Evolutionary conservation across 2,329 filamentous ascomycete species (phyloP), one percentile per base, ranked within the genome.

Genomic region (Pseudogymnoascus sp.): DNA sequence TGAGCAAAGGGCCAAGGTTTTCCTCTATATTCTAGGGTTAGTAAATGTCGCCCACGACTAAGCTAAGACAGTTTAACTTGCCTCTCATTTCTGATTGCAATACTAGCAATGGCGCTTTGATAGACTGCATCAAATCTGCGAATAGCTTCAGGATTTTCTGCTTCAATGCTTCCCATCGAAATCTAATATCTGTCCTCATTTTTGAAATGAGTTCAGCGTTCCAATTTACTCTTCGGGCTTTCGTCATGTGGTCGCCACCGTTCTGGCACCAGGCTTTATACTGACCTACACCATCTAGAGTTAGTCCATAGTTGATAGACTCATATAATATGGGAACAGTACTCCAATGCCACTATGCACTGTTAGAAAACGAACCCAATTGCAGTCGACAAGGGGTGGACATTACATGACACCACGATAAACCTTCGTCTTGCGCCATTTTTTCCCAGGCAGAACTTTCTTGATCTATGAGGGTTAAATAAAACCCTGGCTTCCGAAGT

Each of bases 161-260:
- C 57, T 73, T 68, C 4, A 74, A 51, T 1, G 71, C 60, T 5
- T 70, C 68, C 73, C 72, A 74, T 36, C 69, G 65, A 10, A 40
- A 66, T 6, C 66, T 70, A 2, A 74, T 63, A 40, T 74, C 73
- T 61, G 66, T 68, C 5, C 69, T 68, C 73, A 74, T 73, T 40
- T 73, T 73, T 69, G 68, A 71, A 39, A 73, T 73, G 8, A 75
- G 70, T n/a, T 72, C 66, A 12, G 69, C 62, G 16, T 75, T 75
- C 73, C 73, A 75, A 40, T 75, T 68, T 12, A 69, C 62, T n/a
- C 5, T 29, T 51, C 61, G n/a, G 10, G 26, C 7, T 18, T 40
- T 62, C 14, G 29, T 31, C 47, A 21, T 62, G 45, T 75, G 69
- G 11, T 70, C 47, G 1, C 73, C 73, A 8, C 72, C 69, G 23